Conservation (phyloP, 805 yeast species). For the Kodamaea laetipori region DNA sequence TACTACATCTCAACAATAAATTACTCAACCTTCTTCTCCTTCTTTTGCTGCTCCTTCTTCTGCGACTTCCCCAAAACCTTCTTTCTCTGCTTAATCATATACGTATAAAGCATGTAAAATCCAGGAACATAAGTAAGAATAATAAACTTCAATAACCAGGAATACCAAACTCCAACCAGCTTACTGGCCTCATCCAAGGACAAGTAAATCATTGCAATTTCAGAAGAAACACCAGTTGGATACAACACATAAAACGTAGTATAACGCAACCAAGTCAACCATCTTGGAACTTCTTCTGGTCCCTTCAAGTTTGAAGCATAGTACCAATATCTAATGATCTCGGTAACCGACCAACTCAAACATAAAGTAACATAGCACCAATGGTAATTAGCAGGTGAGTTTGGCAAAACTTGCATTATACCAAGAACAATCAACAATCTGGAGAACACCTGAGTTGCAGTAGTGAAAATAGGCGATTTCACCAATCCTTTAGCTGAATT, state of each 20-base stretch:
- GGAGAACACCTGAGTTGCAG: constrained; percentile 84
- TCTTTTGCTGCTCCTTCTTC: constrained; percentile 13
- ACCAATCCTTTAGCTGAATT: constrained; percentile 82
- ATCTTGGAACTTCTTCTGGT: constrained; percentile 53
- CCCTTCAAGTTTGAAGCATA: constrained; percentile 69
- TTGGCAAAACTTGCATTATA: constrained; percentile 72
- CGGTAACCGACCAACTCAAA: constrained; percentile 93
- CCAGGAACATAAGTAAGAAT: constrained; percentile 83
- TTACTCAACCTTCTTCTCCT: constrained; percentile 9
- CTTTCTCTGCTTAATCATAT: constrained; percentile 86
- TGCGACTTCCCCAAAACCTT: constrained; percentile 56
- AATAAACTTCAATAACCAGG: constrained; percentile 54
- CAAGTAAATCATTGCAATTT: constrained; percentile 65
- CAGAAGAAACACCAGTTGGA: constrained; percentile 92
- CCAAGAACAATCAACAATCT: constrained; percentile 83
- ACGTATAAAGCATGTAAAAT: constrained; percentile 76
- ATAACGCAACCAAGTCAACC: constrained; percentile 75
- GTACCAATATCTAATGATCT: constrained; percentile 83
- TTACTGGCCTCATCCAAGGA: constrained; percentile 70
- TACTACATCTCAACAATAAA: too few relatives aligned
- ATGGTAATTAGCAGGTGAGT: constrained; percentile 60
- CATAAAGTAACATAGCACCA: constrained; percentile 68
- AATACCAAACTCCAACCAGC: constrained; percentile 52
- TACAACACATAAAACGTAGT: constrained; percentile 79
- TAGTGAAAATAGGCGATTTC: constrained; percentile 80